Evolutionary conservation across 345 rosid genomes (phyloP), one percentile per base, ranked within the genome.

Genomic region (Acer saccharum): DNA sequence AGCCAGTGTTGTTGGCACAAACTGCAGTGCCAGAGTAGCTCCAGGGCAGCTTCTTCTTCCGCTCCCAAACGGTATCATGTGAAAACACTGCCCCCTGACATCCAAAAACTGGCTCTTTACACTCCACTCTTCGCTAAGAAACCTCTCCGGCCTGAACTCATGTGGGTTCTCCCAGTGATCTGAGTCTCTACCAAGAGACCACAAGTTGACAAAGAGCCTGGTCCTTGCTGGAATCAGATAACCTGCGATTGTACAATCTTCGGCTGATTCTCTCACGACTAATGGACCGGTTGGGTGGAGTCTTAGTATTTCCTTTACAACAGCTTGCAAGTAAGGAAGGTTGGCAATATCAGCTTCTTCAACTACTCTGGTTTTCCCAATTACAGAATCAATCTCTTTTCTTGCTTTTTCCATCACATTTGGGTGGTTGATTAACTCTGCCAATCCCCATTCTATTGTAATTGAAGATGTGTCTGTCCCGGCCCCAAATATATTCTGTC

Each of bases 351-450:
- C 96, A 9, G 88, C 75, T 84, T 94, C 95, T 25, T 88, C 76
- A 0, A 90, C 89, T 17, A 85, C 2, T 82, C 92, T 86, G 71
- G 55, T 74, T 72, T 74, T 82, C 71, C 96, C 94, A 17, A 92
- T 88, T 7, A 83, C 86, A 10, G 79, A 48, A 27, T 91, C 88
- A 23, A 94, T 85, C 84, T 94, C 93, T 25, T 79, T 64, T 65
- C 81, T 80, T 0, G 82, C 90, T 74, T 91, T 91, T 79, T 87
- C 84, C 90, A 90, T 83, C 65, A 84, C 84, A 14, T 80, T 77
- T 9, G 94, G 97, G 73, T 91, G 81, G 81, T 90, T 92, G 54
- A 92, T 88, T 2, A 92, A 86, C 81, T 94, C 96, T 32, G 96
- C 80, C 39, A 92, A 44, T 43, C 92, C 95, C 98, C 95, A 92